These are phyloP conservation scores for Athelia psychrophila DNA, from an alignment of 1,284 basidiomycete genomes.

Conservation along the genomic window DNA sequence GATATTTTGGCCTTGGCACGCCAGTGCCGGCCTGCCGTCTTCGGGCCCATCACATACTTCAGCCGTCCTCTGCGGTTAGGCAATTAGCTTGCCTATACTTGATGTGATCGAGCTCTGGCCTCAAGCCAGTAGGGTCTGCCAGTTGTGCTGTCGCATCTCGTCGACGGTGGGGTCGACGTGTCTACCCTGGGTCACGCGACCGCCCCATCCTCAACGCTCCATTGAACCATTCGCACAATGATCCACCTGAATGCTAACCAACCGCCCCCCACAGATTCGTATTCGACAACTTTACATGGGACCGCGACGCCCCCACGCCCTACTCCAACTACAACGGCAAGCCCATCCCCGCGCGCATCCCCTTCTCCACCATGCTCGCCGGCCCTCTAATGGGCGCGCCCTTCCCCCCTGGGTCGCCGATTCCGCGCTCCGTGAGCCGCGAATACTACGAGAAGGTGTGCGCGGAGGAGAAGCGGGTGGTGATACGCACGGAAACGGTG, in stretches of 20 bases:
- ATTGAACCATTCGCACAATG: too few relatives aligned
- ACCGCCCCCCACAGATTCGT: constrained; percentile 28
- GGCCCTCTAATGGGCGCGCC: constrained; percentile 36
- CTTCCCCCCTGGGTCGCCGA: constrained; percentile 19
- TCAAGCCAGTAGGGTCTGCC: too few relatives aligned
- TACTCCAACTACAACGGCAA: constrained; percentile 36
- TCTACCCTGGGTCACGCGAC: too few relatives aligned
- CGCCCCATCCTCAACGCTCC: too few relatives aligned
- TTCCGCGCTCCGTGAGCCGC: constrained; percentile 39
- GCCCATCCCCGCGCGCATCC: constrained; percentile 36
- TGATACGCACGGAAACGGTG: constrained; percentile 23
- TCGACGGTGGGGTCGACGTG: too few relatives aligned
- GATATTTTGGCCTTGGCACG: too few relatives aligned
- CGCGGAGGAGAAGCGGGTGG: constrained; percentile 27
- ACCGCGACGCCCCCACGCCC: constrained; percentile 19
- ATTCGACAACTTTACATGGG: constrained; percentile 41
- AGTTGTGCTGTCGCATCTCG: too few relatives aligned
- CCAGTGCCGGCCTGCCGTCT: too few relatives aligned
- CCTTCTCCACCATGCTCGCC: constrained; percentile 27
- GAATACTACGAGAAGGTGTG: constrained; percentile 41
- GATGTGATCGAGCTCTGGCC: too few relatives aligned
- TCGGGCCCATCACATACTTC: too few relatives aligned
- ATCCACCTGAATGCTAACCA: background rate
- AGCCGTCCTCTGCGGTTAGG: too few relatives aligned
- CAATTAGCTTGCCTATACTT: too few relatives aligned